Conservation (phyloP, 2,329 filamentous ascomycete species). For the Neofusicoccum cordaticola region DNA sequence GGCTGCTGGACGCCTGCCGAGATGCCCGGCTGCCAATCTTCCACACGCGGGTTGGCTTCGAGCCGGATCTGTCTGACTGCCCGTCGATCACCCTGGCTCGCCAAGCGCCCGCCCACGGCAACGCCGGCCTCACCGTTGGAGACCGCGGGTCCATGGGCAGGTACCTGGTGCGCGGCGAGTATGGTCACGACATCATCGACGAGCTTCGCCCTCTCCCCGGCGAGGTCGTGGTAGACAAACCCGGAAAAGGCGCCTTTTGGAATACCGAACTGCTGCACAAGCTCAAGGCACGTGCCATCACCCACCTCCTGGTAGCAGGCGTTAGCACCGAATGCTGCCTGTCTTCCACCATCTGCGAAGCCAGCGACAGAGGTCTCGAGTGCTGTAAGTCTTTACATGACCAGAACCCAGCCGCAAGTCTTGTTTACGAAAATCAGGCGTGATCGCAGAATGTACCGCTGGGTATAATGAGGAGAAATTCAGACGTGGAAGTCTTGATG, state of each 20-base stretch:
- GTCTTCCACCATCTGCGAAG: conserved; percentile 55
- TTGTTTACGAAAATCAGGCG: conserved; percentile 26
- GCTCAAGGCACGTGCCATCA: conserved; percentile 55
- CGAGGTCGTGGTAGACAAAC: conserved; percentile 58
- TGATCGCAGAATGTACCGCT: conserved; percentile 43
- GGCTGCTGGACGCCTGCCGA: conserved; percentile 43
- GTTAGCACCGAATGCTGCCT: conserved; percentile 61
- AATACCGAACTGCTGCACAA: conserved; percentile 53
- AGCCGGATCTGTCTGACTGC: conserved; percentile 52
- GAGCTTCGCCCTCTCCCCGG: conserved; percentile 51
- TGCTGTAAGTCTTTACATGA: conserved; percentile 43
- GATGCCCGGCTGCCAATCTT: conserved; percentile 45
- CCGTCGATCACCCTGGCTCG: conserved; percentile 51
- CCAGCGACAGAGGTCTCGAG: conserved; percentile 60
- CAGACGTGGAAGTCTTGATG: conserved; percentile 49
- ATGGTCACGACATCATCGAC: conserved; percentile 55
- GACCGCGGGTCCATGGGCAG: conserved; percentile 54
- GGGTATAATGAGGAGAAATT: conserved; percentile 49
- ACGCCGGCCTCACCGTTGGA: conserved; percentile 47
- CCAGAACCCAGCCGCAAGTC: too few relatives aligned
- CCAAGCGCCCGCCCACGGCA: conserved; percentile 48
- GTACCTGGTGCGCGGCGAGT: conserved; percentile 53
- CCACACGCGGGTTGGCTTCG: conserved; percentile 51
- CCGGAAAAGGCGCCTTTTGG: conserved; percentile 60
- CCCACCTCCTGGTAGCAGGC: conserved; percentile 57